Evolutionary conservation across 495 filamentous ascomycete species (phyloP), one percentile per base, ranked within the genome.

Genomic region (Tirmania nivea): DNA sequence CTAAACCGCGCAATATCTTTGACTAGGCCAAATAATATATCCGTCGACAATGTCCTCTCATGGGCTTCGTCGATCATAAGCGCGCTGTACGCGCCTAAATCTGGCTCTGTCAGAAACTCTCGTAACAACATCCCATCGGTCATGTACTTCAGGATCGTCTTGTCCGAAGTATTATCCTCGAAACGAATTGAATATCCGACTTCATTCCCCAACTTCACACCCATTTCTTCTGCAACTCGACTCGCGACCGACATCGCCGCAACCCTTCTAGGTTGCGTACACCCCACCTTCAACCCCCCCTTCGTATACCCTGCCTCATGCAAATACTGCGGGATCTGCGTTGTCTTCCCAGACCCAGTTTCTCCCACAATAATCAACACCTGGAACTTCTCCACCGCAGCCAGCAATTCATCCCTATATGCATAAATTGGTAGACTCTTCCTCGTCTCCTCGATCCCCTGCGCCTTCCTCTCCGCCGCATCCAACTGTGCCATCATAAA

Each of bases 31-130:
- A 93, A 77, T 6, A 95, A 72, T 60, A 97, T 86, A 66, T 97
- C 90, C 1, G 92, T 94, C 45, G 83, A 77, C 10, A 96, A 73
- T 0, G 85, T 94, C 58, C 90, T 73, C 64, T 97, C 90, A 75
- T 97, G 90, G 16, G 92, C 90, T 65, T 97, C 90, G 62, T 97
- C 90, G 56, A 97, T 89, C 83, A 97, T 94, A 57, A 97, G 63
- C 3, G 81, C 84, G 0, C 85, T 81, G 62, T 96, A 96, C n/a
- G 75, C 77, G 10, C 79, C 73, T 10, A 96, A 68, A 53, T 86
- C 81, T 0, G 92, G 89, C 64, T 94, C 87, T 0, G 85, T 87
- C 59, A 95, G 75, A 57, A 95, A 81, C 62, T 95, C 89, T 62
- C 88, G 75, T 17, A 96, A 71, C 47, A 96, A 72, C 87, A 96